Evolutionary conservation across 1,284 basidiomycete genomes (phyloP).

Genomic region (Coniferiporia weirii): DNA sequence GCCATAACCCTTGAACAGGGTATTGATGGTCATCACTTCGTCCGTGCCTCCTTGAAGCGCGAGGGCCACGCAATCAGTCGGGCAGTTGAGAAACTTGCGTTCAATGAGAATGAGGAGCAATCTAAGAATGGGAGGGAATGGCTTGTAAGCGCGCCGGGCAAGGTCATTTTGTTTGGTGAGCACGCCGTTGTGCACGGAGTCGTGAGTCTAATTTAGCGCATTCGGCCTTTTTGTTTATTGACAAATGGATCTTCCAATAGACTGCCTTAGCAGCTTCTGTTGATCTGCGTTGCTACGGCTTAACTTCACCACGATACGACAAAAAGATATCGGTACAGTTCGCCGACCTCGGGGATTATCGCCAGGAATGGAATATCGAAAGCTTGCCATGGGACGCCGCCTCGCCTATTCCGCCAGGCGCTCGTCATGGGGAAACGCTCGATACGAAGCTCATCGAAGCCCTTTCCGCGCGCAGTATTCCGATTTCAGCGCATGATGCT

Average conservation of each 20-base stretch:
- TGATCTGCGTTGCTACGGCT: slow-evolving; percentile 91
- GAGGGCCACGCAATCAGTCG: slow-evolving; percentile 44
- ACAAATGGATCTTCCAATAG: slow-evolving; percentile 33
- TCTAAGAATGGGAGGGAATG: slow-evolving; percentile 54
- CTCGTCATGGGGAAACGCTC: slow-evolving; percentile 59
- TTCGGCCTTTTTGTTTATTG: neutral
- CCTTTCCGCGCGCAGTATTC: slow-evolving; percentile 51
- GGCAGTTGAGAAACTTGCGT: slow-evolving; percentile 65
- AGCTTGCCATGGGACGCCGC: slow-evolving; percentile 84
- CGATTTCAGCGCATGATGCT: slow-evolving; percentile 35
- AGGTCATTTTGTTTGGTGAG: slow-evolving; percentile 98
- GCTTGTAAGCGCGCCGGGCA: slow-evolving; percentile 94
- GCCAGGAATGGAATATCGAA: slow-evolving; percentile 76
- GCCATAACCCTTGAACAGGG: slow-evolving; percentile 62
- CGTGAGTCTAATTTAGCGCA: slow-evolving; percentile 46
- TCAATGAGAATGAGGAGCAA: slow-evolving; percentile 28
- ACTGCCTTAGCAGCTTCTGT: slow-evolving; percentile 95
- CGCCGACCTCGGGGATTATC: slow-evolving; percentile 75
- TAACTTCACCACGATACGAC: slow-evolving; percentile 73
- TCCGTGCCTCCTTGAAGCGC: slow-evolving; percentile 38
- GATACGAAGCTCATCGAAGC: slow-evolving; percentile 69
- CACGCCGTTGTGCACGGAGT: slow-evolving; percentile 99
- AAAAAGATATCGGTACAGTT: slow-evolving; percentile 75
- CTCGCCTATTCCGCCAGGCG: slow-evolving; percentile 46
- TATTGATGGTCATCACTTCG: slow-evolving; percentile 38